phyloP scores from a whole-genome alignment of 345 rosid species.

The Lumnitzera littorea region DNA sequence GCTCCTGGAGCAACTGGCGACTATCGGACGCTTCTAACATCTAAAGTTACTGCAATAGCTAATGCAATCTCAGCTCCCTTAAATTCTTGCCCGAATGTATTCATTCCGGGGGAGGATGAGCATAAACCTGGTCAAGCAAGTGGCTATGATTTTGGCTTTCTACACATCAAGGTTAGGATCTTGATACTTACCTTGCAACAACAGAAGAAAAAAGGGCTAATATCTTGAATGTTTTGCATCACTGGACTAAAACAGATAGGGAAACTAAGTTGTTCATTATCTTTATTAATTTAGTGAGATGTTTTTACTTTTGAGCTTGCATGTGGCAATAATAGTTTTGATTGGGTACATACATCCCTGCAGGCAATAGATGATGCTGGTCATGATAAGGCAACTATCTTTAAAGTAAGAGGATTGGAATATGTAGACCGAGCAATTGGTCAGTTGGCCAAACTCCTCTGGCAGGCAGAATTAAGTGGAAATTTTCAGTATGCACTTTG shows the following conservation, averaged over 20 bases:
- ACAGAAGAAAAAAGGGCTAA: too few relatives aligned
- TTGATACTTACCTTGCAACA: too few relatives aligned
- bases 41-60: conserved; percentile 73
- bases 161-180: conserved; percentile 69
- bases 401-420: conserved; percentile 78
- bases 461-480: conserved; percentile 61
- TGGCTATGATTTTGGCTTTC: conserved; percentile 95
- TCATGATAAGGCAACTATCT: conserved; percentile 82
- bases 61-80: conserved; percentile 75
- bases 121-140: conserved; percentile 60
- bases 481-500: conserved; percentile 61
- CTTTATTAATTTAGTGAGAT: too few relatives aligned
- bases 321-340: background rate
- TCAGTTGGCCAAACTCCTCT: conserved; percentile 79
- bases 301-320: background rate
- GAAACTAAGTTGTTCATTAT: too few relatives aligned
- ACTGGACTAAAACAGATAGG: too few relatives aligned
- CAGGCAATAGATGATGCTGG: conserved; percentile 98
- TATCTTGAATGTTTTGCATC: background rate
- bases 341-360: conserved; percentile 7
- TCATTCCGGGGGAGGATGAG: conserved; percentile 84
- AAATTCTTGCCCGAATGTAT: conserved; percentile 51
- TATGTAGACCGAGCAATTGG: conserved; percentile 76
- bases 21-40: conserved; percentile 78
- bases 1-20: conserved; percentile 98